Base-by-base conservation (phyloP, 2,329 filamentous ascomycete genomes). In the Lasiodiplodia theobromae region DNA sequence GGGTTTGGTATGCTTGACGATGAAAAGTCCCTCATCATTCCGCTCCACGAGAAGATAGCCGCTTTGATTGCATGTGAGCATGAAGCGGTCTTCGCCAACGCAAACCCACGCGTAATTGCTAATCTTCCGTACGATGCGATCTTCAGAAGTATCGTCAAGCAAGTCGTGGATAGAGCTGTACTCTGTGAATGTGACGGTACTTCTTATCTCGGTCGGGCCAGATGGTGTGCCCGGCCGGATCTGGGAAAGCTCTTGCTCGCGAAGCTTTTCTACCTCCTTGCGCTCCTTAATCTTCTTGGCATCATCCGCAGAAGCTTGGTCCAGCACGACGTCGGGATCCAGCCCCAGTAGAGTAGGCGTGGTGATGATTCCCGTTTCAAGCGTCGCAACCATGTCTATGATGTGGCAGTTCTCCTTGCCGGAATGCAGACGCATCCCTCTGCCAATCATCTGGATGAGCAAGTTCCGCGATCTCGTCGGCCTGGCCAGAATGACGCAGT, bases 381-480 rank as follows among this genome's bases (percentile, higher is more conserved):
- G 83, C 47, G 90, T 93, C 0, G 94, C 91, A 0, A 98, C 96
- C 89, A 99, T 94, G 79, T 99, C 96, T 74, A 99, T 96, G 69
- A 99, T 86, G 77, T 98, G 96, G 73, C 96, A 99, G 75, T 98
- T 88, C 49, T 89, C 82, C 79, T 99, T 99, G 14, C 87, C 91
- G 0, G 89, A 84, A 77, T 93, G 87, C 49, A 97, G 82, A 52
- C 96, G 89, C 88, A 99, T 92, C 4, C 96, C 96, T 74, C 96
- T 88, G 0, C 96, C 96, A 70, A 99, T 97, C 96, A 99, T 99
- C 80, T 99, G 96, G 0, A 98, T 89, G 1, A 99, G 87, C 2
- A 99, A 83, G 73, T 97, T 98, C n/a, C 92, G 89, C 18, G 96
- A 98, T 73, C 91, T 90, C 1, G 96, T 99, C 0, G 96, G 96